Conservation (phyloP, 805 yeast genomes). For the Maudiozyma turicensis region DNA sequence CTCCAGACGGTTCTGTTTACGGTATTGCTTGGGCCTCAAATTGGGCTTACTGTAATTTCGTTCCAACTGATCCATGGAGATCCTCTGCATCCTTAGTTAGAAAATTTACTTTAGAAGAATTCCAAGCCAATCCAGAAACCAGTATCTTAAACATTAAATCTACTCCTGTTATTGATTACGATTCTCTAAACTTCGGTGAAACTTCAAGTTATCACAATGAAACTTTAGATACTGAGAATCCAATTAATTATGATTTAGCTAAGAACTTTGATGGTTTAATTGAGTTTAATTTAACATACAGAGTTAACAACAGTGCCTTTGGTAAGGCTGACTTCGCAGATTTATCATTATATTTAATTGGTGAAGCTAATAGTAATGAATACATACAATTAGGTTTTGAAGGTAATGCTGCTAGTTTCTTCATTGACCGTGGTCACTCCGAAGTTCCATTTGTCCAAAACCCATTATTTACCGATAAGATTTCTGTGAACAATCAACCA, state of each 20-base stretch:
- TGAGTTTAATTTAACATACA: neutral
- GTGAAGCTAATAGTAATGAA: neutral
- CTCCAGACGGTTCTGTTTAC: neutral
- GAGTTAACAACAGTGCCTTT: neutral
- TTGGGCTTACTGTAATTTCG: neutral
- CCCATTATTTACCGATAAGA: constrained; percentile 1
- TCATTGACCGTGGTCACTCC: constrained; percentile 1
- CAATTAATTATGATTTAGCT: neutral
- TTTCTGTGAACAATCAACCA: constrained; percentile 1
- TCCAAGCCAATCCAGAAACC: constrained; percentile 1
- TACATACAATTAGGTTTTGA: neutral
- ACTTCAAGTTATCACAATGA: neutral
- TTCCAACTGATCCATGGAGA: constrained; percentile 3
- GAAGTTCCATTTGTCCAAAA: neutral
- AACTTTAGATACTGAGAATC: neutral
- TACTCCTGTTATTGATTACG: neutral
- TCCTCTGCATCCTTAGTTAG: neutral
- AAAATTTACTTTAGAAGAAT: constrained; percentile 1
- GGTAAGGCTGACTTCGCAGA: neutral
- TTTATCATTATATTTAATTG: neutral
- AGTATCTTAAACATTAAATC: neutral
- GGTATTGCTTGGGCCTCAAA: constrained; percentile 2
- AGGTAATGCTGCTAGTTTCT: neutral
- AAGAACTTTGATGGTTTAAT: neutral
- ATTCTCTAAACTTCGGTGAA: neutral